Percentiles rank a stretch among this genome's conserved stretches.
Conservation (phyloP, 768 basidiomycete species). For the Lentinula detonsa region DNA sequence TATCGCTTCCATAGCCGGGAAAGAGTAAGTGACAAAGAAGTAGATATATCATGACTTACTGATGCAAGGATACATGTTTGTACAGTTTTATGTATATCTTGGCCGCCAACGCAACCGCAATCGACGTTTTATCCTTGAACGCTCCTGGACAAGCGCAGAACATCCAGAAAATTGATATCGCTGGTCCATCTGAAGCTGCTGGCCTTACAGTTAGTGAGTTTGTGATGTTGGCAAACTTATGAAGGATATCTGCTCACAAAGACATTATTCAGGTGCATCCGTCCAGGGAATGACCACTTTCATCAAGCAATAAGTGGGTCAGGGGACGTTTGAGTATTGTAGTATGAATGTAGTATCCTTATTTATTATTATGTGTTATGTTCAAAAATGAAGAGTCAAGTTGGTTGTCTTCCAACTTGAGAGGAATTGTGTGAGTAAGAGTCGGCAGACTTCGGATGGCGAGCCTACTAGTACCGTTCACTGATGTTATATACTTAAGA, state of each 20-base stretch:
- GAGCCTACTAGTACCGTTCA: no score
- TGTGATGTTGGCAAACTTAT: not conserved
- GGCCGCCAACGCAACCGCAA: slow-evolving; percentile 28
- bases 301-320: slow-evolving; percentile 8
- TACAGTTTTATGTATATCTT: slow-evolving; percentile 36
- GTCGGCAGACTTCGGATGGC: no score
- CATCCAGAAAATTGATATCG: slow-evolving; percentile 25
- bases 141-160: slow-evolving; percentile 27
- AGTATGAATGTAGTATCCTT: not conserved
- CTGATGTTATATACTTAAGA: no score
- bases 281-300: slow-evolving; percentile 16
- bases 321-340: not conserved
- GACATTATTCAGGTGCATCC: not conserved
- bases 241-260: not conserved
- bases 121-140: slow-evolving; percentile 33
- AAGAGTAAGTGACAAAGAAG: slow-evolving; percentile 24
- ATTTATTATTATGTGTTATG: not conserved
- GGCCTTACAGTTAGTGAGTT: slow-evolving; percentile 29
- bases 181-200: slow-evolving; percentile 22
- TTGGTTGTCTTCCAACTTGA: no score
- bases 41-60: not conserved
- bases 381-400: not conserved
- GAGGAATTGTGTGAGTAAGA: no score
- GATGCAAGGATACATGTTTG: not conserved
- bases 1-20: slow-evolving; percentile 27